Evolutionary conservation across 495 filamentous ascomycete species (phyloP).

Genomic region (Penicillium chermesinum): DNA sequence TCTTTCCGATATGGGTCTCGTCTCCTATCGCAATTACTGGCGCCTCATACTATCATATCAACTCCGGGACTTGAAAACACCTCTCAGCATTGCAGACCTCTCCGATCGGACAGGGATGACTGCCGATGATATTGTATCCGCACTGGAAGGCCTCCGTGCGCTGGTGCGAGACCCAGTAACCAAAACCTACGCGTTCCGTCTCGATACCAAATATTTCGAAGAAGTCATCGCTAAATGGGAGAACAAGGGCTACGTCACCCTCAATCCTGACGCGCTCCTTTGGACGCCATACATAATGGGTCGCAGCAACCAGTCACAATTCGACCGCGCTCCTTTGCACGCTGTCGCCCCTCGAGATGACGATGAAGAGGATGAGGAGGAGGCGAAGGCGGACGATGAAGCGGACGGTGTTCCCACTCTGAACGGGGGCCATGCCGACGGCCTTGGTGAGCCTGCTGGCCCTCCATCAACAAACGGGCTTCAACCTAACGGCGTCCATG

Average conservation of each 20-base stretch:
- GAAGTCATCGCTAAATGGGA: constrained; percentile 85
- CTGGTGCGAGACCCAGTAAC: constrained; percentile 87
- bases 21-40: constrained; percentile 98
- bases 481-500: constrained; percentile 31
- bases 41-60: constrained; percentile 81
- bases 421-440: constrained; percentile 13
- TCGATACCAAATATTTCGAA: constrained; percentile 75
- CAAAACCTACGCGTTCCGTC: constrained; percentile 77
- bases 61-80: constrained; percentile 56
- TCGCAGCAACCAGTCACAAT: constrained; percentile 72
- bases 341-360: constrained; percentile 80
- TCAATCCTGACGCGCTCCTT: constrained; percentile 74
- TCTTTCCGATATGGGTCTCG: constrained; percentile 93
- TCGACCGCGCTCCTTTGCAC: constrained; percentile 77
- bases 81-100: constrained; percentile 71
- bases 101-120: constrained; percentile 93
- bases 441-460: constrained; percentile 28
- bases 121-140: constrained; percentile 90
- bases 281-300: constrained; percentile 99
- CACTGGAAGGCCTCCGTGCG: constrained; percentile 80
- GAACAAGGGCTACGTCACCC: constrained; percentile 74
- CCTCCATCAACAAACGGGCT: constrained; percentile 35
- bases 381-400: constrained; percentile 31
- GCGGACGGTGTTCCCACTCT: constrained; percentile 24
- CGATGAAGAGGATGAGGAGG: constrained; percentile 59